Evolutionary conservation across 768 basidiomycete genomes (phyloP), one percentile per base, ranked within the genome.

Genomic region (Macrolepiota dolichaula): DNA sequence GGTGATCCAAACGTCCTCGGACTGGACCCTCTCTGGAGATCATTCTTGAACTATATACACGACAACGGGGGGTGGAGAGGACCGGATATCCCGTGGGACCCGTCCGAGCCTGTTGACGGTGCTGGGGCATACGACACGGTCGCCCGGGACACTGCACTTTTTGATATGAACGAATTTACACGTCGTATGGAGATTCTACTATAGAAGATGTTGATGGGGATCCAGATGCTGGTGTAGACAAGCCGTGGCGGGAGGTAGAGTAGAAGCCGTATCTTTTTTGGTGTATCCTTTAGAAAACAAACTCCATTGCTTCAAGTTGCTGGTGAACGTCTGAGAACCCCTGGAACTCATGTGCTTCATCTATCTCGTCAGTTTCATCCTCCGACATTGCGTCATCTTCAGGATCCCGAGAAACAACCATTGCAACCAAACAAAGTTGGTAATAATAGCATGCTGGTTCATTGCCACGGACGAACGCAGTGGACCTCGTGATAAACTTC

Each of bases 21-120:
- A 6, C 75, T 87, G 1, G 86, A 88, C 63, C 85, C 85, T 1
- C 72, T 87, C 2, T 87, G 87, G 86, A 72, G 85, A 4, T 69
- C 72, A 0, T 87, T 87, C 74, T 67, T 88, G 52, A 85, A 85
- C 58, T 86, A 83, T 62, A 69, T 87, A 17, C 69, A 82, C 62
- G 52, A 66, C 17, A 77, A 80, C 15, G 78, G 80, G 3, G 86
- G 85, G 0, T 88, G 86, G 82, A 75, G 68, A 32, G 85, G 85
- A 6, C 73, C 74, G 6, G 69, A 71, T 7, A 80, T 82, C 36
- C 66, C 76, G 10, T 87, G 85, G 85, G 79, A 86, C 62, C 77
- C 82, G 0, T 61, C 62, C 0, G 74, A 69, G 5, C 66, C 75
- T 4, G 72, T 79, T 1, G 65, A 73, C 17, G 72, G 71, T 54